Evolutionary conservation across 2,329 filamentous ascomycete species (phyloP).

Genomic region (Talaromyces piceae): DNA sequence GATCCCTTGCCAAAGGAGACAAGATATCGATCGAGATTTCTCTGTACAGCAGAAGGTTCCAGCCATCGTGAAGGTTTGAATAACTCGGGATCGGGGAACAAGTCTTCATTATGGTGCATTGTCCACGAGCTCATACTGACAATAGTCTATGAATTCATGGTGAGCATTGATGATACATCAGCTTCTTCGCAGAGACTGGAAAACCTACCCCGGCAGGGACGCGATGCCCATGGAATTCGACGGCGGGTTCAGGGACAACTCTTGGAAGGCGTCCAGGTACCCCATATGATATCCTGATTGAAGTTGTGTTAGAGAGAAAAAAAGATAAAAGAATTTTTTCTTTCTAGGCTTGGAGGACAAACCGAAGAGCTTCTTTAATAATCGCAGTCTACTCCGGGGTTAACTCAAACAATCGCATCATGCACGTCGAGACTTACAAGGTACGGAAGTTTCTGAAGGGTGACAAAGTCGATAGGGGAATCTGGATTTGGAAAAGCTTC

Average conservation of each 20-base stretch:
- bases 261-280: conserved; percentile 27
- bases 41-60: conserved; percentile 11
- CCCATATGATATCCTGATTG: conserved; percentile 24
- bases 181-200: background rate
- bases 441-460: conserved; percentile 30
- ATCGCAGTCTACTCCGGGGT: conserved; percentile 20
- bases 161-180: background rate
- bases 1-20: conserved; percentile 32
- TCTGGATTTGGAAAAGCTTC: conserved; percentile 23
- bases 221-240: conserved; percentile 24
- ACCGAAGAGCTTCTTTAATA: conserved; percentile 31
- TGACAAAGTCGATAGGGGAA: conserved; percentile 17
- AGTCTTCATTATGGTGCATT: conserved; percentile 24
- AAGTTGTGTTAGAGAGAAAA: conserved; percentile 2
- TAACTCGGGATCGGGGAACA: conserved; percentile 25
- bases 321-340: background rate
- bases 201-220: conserved; percentile 23
- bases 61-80: conserved; percentile 34
- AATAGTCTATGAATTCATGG: conserved; percentile 8
- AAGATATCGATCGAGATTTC: conserved; percentile 23
- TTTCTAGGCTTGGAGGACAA: conserved; percentile 2
- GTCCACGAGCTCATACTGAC: conserved; percentile 30
- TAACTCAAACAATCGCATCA: background rate
- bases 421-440: conserved; percentile 16
- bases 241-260: conserved; percentile 24